Percentiles rank a stretch among this genome's conserved stretches.
Evolutionary conservation across 179 eudicot species (phyloP).

Genomic region (Kewa caespitosa): DNA sequence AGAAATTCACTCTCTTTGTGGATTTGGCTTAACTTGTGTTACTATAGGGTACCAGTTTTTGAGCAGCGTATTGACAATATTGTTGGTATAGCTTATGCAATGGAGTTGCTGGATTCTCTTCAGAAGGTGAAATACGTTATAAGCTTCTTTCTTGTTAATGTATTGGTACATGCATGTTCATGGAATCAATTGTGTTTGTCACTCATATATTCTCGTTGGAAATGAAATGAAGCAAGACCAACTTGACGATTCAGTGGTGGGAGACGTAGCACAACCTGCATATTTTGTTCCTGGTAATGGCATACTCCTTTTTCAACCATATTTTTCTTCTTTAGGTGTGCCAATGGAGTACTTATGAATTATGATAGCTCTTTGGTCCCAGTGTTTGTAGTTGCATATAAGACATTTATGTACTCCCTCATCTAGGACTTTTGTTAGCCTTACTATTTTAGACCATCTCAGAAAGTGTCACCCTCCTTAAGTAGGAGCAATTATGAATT

Average conservation of each 20-base stretch:
- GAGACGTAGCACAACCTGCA: slow-evolving; percentile 71
- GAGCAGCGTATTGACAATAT: slow-evolving; percentile 70
- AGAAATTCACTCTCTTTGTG: not conserved
- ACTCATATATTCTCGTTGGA: slow-evolving; percentile 26
- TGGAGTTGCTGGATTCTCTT: slow-evolving; percentile 62
- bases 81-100: slow-evolving; percentile 74
- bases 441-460: no score
- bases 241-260: slow-evolving; percentile 54
- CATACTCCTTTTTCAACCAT: no score
- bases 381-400: no score
- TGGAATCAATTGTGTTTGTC: slow-evolving; percentile 14
- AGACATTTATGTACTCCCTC: no score
- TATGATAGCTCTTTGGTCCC: not conserved
- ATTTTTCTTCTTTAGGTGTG: not conserved
- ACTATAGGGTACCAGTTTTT: slow-evolving; percentile 60
- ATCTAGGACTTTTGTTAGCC: no score
- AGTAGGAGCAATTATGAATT: no score
- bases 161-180: not conserved
- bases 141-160: not conserved
- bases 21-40: not conserved
- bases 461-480: no score
- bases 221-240: slow-evolving; percentile 50
- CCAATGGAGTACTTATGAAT: not conserved
- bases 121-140: slow-evolving; percentile 37
- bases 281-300: slow-evolving; percentile 76